Conservation (phyloP, 1,284 basidiomycete genomes). For the Amylostereum chailletii region DNA sequence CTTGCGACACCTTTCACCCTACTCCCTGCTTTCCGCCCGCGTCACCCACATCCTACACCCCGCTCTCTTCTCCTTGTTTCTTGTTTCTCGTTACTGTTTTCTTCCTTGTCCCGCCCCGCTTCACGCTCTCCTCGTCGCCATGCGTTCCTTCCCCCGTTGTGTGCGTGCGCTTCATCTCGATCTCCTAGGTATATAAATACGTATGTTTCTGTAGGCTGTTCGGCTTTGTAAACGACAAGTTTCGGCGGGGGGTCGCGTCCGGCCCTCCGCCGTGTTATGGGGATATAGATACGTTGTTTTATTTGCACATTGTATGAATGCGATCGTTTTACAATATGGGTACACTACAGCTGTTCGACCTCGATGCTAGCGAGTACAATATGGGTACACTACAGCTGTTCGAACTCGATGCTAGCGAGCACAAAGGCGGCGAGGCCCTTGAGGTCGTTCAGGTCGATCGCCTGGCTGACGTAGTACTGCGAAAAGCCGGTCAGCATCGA, state of each 20-base stretch:
- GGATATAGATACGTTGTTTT: too few species aligned
- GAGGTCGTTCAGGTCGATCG: constrained; percentile 32
- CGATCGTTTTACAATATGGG: too few species aligned
- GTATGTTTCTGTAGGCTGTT: too few species aligned
- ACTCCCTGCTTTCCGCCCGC: neutral
- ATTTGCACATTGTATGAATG: too few species aligned
- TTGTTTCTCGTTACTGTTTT: neutral
- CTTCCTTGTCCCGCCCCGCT: neutral
- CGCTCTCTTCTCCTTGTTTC: neutral
- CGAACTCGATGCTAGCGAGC: constrained; percentile 38
- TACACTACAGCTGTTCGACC: too few species aligned
- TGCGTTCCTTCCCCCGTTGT: neutral
- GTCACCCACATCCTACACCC: neutral
- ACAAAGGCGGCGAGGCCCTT: constrained; percentile 39
- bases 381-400: constrained; percentile 8
- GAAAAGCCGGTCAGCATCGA: constrained; percentile 1
- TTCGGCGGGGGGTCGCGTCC: too few species aligned
- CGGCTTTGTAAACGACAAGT: too few species aligned
- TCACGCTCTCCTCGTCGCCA: neutral
- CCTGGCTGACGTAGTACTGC: constrained; percentile 35
- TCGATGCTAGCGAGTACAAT: constrained; percentile 40
- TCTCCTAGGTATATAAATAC: too few species aligned
- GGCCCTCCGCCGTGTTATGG: too few species aligned
- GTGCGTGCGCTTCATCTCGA: too few species aligned
- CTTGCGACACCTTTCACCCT: neutral